Evolutionary conservation across 1,139 yeast genomes (phyloP).

Genomic region (Suhomyces yuchorum): DNA sequence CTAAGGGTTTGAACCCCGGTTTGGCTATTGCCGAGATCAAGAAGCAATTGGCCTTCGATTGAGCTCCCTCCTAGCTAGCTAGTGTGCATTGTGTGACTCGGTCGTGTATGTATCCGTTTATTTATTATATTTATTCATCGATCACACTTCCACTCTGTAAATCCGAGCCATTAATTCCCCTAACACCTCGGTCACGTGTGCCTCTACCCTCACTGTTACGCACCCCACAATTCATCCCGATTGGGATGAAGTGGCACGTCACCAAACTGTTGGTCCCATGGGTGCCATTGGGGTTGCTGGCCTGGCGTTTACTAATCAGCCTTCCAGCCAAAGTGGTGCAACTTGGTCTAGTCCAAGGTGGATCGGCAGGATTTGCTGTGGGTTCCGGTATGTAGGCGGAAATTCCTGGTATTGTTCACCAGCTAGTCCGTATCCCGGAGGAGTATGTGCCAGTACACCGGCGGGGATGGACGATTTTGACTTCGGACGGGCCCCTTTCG

Average conservation of each 20-base stretch:
- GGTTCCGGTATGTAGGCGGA: neutral
- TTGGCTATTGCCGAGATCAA: conserved; percentile 95
- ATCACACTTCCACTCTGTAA: neutral
- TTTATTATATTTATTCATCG: conserved; percentile 12
- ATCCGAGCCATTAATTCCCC: neutral
- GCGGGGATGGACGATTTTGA: neutral
- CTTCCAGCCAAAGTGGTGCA: neutral
- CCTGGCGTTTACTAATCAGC: neutral
- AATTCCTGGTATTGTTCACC: neutral
- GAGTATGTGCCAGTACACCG: neutral
- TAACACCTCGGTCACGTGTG: too few species aligned
- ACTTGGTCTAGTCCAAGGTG: neutral
- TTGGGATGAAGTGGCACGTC: neutral
- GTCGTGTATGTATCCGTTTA: conserved; percentile 5
- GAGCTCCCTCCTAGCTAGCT: conserved; percentile 15
- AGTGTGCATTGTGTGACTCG: conserved; percentile 3
- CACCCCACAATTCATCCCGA: conserved; percentile 9
- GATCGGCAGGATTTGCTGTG: neutral
- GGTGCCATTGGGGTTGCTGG: neutral
- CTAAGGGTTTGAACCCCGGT: conserved; percentile 99
- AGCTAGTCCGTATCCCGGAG: neutral
- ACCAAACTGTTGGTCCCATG: neutral
- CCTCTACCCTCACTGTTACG: neutral
- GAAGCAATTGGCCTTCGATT: conserved; percentile 85
- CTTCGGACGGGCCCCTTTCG: neutral